Conservation (phyloP, 345 rosid genomes). For the Salix suchowensis region DNA sequence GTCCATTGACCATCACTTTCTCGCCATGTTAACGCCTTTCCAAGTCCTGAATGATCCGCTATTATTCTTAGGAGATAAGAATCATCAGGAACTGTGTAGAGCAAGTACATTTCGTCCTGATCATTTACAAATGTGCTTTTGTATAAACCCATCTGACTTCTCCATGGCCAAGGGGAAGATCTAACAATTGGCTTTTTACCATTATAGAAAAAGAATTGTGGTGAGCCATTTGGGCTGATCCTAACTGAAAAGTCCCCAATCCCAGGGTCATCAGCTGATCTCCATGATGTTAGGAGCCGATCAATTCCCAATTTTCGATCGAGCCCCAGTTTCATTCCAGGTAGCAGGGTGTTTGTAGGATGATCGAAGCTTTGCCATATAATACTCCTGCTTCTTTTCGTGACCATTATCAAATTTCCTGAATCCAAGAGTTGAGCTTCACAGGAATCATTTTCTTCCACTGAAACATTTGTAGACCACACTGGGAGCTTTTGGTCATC, state of each 20-base stretch:
- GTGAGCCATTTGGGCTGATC: not conserved
- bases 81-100: too few species aligned
- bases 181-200: not conserved
- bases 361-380: not conserved
- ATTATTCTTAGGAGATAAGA: not conserved
- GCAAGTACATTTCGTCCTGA: not conserved
- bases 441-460: too few species aligned
- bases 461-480: not conserved
- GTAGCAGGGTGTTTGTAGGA: not conserved
- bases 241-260: not conserved
- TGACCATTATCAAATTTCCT: not conserved
- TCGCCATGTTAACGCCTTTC: not conserved
- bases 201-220: not conserved
- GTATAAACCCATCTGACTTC: not conserved
- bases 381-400: not conserved
- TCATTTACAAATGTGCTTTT: not conserved
- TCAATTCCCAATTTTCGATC: too few species aligned
- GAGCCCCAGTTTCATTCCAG: not conserved
- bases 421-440: constrained; percentile 2
- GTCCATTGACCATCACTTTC: not conserved
- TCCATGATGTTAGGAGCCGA: not conserved
- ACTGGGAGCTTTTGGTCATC: too few species aligned
- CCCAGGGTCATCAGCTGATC: not conserved
- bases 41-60: not conserved
- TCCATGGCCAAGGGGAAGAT: not conserved